Evolutionary conservation across 75 land plant genomes (phyloP), one percentile per base, ranked within the genome.

Genomic region (Picea sitchensis): DNA sequence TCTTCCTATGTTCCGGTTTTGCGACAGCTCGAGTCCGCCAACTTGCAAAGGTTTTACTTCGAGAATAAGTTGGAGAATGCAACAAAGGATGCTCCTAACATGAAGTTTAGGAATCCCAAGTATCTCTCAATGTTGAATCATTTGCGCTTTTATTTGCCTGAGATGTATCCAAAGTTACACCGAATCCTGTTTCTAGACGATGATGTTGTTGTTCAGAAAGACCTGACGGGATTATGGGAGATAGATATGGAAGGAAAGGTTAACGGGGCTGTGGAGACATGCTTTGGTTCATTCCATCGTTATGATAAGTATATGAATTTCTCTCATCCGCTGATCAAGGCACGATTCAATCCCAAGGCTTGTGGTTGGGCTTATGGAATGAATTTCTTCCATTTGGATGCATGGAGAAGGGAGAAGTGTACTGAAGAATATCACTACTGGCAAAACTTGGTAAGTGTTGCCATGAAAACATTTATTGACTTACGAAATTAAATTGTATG

Each of bases 361-460:
- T 91, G 92, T 81, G 89, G 81, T 5, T 92, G 92, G 92, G 94
- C 92, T 36, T 92, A 87, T 80, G 94, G 94, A n/a, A 87, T 92
- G 93, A 91, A 91, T 58, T 82, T 91, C 79, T 91, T 91, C 74
- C 92, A 91, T 79, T 76, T 91, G 47, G 88, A 91, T 80, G 85
- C 92, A 14, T 91, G 93, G 93, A 89, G 92, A 75, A 89, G 75
- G 82, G 86, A 87, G 84, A 91, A 91, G 58, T 91, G 91, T 81
- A 91, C 93, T 1, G 89, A 91, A 76, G 82, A 89, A 82, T 91
- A 91, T 57, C 92, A 89, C 75, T 89, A 91, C 83, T 91, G 93
- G 93, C 93, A 89, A 80, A 84, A 80, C 58, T 51, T 84, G 84
- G 92, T 91, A 81, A 77, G 83, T 64, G 9, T 36, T 36, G 5